These are phyloP conservation scores for Phoma sp. DNA, from an alignment of 2,329 filamentous ascomycete species.

Conservation along the genomic window DNA sequence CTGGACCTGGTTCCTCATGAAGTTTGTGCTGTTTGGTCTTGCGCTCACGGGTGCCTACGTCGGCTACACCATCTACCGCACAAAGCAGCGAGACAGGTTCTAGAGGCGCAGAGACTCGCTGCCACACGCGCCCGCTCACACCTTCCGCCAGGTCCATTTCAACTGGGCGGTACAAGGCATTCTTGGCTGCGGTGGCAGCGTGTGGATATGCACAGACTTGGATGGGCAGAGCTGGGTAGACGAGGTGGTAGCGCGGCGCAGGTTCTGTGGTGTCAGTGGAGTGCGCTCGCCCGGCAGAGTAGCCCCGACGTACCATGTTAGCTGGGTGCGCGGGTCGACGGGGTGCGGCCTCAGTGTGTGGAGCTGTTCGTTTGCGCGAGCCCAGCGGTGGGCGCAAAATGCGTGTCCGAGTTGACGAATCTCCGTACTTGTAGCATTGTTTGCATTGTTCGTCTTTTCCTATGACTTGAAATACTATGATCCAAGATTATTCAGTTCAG, in stretches of 20 bases:
- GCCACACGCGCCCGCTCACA: background rate
- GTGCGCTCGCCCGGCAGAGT: slow-evolving; percentile 1
- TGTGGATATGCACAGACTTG: slow-evolving; percentile 8
- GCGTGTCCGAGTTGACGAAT: slow-evolving; percentile 3
- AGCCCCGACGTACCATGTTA: slow-evolving; percentile 13
- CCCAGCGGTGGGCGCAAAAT: slow-evolving; percentile 3
- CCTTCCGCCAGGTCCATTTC: slow-evolving; percentile 14
- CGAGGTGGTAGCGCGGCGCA: slow-evolving; percentile 2
- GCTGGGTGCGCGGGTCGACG: slow-evolving; percentile 11
- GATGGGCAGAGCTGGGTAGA: background rate
- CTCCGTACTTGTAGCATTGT: slow-evolving; percentile 8
- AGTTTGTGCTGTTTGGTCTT: slow-evolving; percentile 78
- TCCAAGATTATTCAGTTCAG: no score
- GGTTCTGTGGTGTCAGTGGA: background rate
- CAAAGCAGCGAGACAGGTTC: slow-evolving; percentile 61
- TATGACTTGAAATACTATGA: no score
- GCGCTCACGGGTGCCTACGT: slow-evolving; percentile 79
- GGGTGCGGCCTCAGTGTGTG: slow-evolving; percentile 14
- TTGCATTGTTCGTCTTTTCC: slow-evolving; percentile 10
- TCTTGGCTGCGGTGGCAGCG: slow-evolving; percentile 4
- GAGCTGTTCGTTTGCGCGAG: slow-evolving; percentile 6
- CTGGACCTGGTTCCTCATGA: slow-evolving; percentile 79
- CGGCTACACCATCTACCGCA: slow-evolving; percentile 83
- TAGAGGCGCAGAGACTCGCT: slow-evolving; percentile 32
- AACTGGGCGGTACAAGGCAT: slow-evolving; percentile 1